These are phyloP conservation scores for Fomitopsis betulina DNA, from an alignment of 1,284 basidiomycete species.

Conservation along the genomic window DNA sequence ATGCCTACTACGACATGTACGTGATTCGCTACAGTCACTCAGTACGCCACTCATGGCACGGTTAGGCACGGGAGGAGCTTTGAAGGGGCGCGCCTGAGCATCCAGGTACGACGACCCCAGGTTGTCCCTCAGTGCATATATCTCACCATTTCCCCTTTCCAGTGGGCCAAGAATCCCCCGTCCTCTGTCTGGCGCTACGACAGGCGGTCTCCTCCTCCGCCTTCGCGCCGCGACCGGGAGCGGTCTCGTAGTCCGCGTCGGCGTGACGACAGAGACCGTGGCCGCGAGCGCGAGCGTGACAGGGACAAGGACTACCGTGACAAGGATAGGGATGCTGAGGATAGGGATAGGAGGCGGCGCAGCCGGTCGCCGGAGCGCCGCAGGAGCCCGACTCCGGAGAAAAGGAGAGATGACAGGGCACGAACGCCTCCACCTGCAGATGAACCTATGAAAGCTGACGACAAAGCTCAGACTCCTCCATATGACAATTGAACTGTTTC, in stretches of 20 bases:
- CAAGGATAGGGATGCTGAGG: conserved; percentile 34
- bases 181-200: conserved; percentile 85
- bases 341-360: conserved; percentile 38
- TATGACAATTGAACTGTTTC: conserved; percentile 29
- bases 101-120: conserved; percentile 50
- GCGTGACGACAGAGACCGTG: conserved; percentile 28
- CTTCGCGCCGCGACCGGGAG: conserved; percentile 41
- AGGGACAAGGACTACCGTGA: conserved; percentile 31
- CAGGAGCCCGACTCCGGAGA: conserved; percentile 39
- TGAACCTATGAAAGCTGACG: conserved; percentile 44
- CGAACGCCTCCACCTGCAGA: conserved; percentile 41
- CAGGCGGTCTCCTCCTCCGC: conserved; percentile 51
- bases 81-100: conserved; percentile 78
- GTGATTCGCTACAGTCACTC: conserved; percentile 6
- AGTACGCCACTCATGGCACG: background rate
- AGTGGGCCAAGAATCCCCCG: conserved; percentile 92
- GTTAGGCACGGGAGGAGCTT: conserved; percentile 80
- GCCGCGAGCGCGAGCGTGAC: conserved; percentile 33
- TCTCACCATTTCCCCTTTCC: conserved; percentile 5
- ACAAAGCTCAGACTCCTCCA: conserved; percentile 46
- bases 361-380: conserved; percentile 18
- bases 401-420: conserved; percentile 41
- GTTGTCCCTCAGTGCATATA: background rate
- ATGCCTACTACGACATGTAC: conserved; percentile 89
- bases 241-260: conserved; percentile 36